A percentile compares a stretch with the other conserved stretches of the same genome.
phyloP scores from a whole-genome alignment of 192 early-diverging fungal genomes.

The Backusella psychrophila region DNA sequence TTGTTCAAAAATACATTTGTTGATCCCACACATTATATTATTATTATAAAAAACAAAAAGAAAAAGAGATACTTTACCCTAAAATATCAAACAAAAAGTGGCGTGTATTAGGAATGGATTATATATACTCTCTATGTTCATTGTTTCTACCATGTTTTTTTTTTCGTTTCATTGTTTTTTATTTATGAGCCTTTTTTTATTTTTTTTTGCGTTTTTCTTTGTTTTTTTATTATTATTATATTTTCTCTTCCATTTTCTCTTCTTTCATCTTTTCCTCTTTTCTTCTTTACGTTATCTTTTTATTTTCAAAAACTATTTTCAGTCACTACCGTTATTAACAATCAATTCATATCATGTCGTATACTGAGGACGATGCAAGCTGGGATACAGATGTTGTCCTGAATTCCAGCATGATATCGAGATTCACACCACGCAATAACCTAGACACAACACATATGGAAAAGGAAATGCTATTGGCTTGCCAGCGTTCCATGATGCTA shows the following conservation, averaged over 20 bases:
- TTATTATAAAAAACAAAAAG: neutral
- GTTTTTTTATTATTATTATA: neutral
- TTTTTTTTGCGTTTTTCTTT: neutral
- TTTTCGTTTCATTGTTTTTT: neutral
- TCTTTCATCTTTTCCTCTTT: neutral
- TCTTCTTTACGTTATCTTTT: neutral
- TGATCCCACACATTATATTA: neutral
- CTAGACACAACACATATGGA: neutral
- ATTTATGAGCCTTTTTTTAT: neutral
- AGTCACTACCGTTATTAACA: neutral
- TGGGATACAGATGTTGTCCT: constrained; percentile 8
- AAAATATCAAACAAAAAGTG: neutral
- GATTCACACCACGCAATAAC: neutral
- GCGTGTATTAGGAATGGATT: neutral
- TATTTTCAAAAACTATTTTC: neutral
- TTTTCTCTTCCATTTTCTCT: neutral
- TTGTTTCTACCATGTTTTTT: neutral
- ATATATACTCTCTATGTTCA: neutral
- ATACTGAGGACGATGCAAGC: neutral
- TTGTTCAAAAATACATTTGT: neutral
- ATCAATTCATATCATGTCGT: neutral
- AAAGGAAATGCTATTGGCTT: constrained; percentile 1
- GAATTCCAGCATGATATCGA: neutral
- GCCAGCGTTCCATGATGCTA: neutral
- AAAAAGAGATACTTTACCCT: neutral